phyloP scores from a whole-genome alignment of 2,329 filamentous ascomycete genomes.

The Epichloe hybrida region DNA sequence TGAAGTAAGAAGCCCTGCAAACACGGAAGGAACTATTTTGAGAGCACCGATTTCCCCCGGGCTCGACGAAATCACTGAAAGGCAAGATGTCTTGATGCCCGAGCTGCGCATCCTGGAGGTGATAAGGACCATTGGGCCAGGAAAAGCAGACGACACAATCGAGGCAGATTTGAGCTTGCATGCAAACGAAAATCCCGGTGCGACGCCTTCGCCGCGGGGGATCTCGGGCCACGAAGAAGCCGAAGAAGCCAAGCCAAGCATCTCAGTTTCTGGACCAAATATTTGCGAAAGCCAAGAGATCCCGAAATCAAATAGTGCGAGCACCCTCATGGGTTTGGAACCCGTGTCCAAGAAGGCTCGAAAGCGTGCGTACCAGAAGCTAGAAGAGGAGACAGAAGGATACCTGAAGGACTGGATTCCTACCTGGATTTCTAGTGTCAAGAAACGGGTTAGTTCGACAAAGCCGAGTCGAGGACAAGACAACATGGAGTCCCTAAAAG shows the following conservation, averaged over 20 bases:
- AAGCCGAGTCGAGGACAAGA: neutral
- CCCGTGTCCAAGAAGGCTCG: neutral
- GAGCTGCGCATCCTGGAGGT: neutral
- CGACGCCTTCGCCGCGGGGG: neutral
- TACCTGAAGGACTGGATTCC: neutral
- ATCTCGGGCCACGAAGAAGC: neutral
- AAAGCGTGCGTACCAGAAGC: conserved; percentile 1
- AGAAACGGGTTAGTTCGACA: neutral
- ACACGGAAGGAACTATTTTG: neutral
- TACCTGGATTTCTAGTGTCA: neutral
- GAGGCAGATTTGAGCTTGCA: neutral
- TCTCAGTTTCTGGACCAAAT: too few relatives aligned
- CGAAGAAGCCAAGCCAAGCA: neutral
- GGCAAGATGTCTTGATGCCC: neutral
- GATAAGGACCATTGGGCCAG: neutral
- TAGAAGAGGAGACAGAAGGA: neutral
- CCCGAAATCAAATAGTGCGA: neutral
- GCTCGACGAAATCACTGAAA: neutral
- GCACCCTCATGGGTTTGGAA: neutral
- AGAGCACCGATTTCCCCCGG: too few relatives aligned
- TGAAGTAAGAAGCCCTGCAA: too few relatives aligned
- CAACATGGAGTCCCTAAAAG: neutral
- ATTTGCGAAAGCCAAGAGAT: neutral
- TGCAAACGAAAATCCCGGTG: neutral
- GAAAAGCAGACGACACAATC: neutral